Percentiles rank a stretch among this genome's conserved stretches.
Evolutionary conservation across 2,329 filamentous ascomycete species (phyloP).

Genomic region (Lojkania enalia): DNA sequence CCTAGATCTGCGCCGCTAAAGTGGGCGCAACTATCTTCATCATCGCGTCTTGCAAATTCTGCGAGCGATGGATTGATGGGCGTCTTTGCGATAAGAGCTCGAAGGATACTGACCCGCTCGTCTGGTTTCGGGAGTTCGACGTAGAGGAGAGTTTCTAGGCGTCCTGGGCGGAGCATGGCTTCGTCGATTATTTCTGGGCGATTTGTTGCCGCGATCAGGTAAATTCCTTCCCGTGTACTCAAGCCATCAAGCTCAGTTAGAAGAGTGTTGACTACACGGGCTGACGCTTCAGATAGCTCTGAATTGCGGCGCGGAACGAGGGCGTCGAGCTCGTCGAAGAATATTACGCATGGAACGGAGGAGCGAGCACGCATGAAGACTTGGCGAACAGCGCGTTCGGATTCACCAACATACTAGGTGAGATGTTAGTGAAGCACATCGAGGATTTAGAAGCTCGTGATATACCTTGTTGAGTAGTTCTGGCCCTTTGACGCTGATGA

Average conservation of each 20-base stretch:
- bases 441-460: constrained; percentile 79
- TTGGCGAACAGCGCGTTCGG: constrained; percentile 87
- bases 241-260: constrained; percentile 93
- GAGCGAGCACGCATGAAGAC: constrained; percentile 87
- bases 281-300: constrained; percentile 74
- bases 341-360: constrained; percentile 88
- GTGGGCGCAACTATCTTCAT: constrained; percentile 62
- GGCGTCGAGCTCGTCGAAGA: constrained; percentile 97
- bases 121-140: constrained; percentile 79
- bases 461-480: constrained; percentile 84
- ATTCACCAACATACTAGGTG: constrained; percentile 87
- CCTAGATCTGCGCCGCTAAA: constrained; percentile 75
- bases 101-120: constrained; percentile 84
- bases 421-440: constrained; percentile 55
- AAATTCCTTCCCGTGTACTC: constrained; percentile 78
- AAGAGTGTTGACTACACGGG: constrained; percentile 90
- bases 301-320: constrained; percentile 84
- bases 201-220: constrained; percentile 94
- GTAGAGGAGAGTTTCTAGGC: constrained; percentile 85
- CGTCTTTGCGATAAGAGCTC: constrained; percentile 63
- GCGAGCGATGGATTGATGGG: constrained; percentile 60
- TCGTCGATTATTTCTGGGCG: constrained; percentile 95
- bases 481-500: constrained; percentile 96
- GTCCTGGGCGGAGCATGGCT: constrained; percentile 89
- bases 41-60: constrained; percentile 63